phyloP scores from a whole-genome alignment of 208 protist species.

The Herpetomonas tarakana region DNA sequence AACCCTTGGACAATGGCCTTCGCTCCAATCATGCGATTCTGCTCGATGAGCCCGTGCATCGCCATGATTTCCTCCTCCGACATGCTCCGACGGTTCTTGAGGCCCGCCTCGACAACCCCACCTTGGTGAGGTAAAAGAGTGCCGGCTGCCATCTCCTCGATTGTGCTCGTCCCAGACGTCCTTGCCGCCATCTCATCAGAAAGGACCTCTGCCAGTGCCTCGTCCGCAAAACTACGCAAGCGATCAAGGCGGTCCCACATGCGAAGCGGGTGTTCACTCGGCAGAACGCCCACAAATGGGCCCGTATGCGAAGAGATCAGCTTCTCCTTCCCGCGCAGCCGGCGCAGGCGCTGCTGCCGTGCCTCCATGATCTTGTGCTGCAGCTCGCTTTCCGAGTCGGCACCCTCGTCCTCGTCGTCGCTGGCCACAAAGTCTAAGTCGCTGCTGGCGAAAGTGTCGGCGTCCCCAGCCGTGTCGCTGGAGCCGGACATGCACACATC shows the following conservation, averaged over 20 bases:
- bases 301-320: slow-evolving; percentile 79
- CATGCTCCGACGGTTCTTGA: slow-evolving; percentile 73
- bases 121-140: slow-evolving; percentile 1
- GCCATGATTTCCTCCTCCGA: slow-evolving; percentile 55
- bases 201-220: slow-evolving; percentile 43
- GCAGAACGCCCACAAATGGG: slow-evolving; percentile 59
- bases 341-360: slow-evolving; percentile 59
- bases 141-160: slow-evolving; percentile 1
- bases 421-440: slow-evolving; percentile 63
- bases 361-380: slow-evolving; percentile 72
- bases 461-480: slow-evolving; percentile 16
- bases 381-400: slow-evolving; percentile 69
- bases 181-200: slow-evolving; percentile 31
- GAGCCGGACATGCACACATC: slow-evolving; percentile 39
- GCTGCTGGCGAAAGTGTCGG: slow-evolving; percentile 41
- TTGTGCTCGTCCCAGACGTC: neutral
- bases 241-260: slow-evolving; percentile 65
- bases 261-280: slow-evolving; percentile 66
- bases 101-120: slow-evolving; percentile 38
- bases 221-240: slow-evolving; percentile 28
- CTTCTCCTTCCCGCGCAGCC: slow-evolving; percentile 79
- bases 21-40: slow-evolving; percentile 48
- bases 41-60: slow-evolving; percentile 48
- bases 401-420: slow-evolving; percentile 63
- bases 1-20: slow-evolving; percentile 51